Evolutionary conservation across 805 yeast genomes (phyloP).

Genomic region (Pichia rugopelliculosa): DNA sequence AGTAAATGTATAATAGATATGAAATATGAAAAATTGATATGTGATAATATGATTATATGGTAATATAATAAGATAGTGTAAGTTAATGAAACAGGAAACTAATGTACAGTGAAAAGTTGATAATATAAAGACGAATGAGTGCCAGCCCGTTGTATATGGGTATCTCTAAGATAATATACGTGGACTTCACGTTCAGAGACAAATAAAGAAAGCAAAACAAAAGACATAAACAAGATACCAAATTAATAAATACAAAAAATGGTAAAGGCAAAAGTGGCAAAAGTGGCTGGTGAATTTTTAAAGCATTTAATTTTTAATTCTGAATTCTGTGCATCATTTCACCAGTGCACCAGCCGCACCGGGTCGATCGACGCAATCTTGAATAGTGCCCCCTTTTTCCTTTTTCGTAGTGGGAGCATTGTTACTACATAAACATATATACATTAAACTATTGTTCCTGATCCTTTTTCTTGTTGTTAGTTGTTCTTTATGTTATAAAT

Average conservation of each 20-base stretch:
- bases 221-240: background rate
- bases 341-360: background rate
- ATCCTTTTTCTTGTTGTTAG: no score
- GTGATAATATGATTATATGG: background rate
- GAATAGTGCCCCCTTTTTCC: background rate
- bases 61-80: background rate
- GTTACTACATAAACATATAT: no score
- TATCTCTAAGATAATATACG: background rate
- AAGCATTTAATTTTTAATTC: no score
- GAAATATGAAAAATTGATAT: background rate
- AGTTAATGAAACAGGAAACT: background rate
- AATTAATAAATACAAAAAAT: no score
- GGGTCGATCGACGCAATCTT: background rate
- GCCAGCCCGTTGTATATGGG: background rate
- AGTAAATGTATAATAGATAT: background rate
- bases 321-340: no score
- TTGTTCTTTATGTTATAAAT: no score
- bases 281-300: background rate
- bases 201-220: background rate
- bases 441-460: no score
- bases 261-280: background rate
- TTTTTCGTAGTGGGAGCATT: no score
- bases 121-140: background rate
- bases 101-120: background rate
- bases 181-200: background rate